Percentiles rank a stretch among this genome's conserved stretches.
Evolutionary conservation across 495 filamentous ascomycete species (phyloP).

Genomic region (Hyaloscypha hepaticicola): DNA sequence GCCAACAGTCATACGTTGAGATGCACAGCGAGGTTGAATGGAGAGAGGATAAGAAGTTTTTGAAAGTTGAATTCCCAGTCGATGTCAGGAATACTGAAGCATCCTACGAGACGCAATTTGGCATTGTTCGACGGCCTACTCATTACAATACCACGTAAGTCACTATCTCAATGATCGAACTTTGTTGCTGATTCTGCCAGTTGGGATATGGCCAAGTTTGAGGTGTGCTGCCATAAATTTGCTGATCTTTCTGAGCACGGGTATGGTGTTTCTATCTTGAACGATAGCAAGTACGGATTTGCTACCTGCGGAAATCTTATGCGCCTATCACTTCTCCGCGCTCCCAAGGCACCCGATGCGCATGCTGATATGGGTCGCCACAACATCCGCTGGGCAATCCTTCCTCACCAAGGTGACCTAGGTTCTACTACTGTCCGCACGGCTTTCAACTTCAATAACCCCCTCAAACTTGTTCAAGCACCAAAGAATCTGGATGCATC

Average conservation of each 20-base stretch:
- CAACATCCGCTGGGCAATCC: conserved; percentile 84
- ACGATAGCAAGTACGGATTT: conserved; percentile 97
- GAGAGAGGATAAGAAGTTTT: conserved; percentile 94
- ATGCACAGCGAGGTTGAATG: conserved; percentile 84
- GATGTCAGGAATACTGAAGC: conserved; percentile 90
- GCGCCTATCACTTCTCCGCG: conserved; percentile 84
- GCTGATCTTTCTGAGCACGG: conserved; percentile 92
- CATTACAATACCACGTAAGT: conserved; percentile 85
- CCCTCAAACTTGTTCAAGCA: conserved; percentile 55
- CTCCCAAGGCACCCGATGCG: conserved; percentile 94
- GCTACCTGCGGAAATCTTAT: conserved; percentile 88
- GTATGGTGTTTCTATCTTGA: conserved; percentile 91
- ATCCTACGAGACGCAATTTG: conserved; percentile 94
- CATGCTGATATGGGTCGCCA: conserved; percentile 96
- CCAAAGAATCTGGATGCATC: conserved; percentile 36
- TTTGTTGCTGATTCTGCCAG: conserved; percentile 35
- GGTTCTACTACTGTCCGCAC: conserved; percentile 73
- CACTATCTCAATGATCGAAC: background rate
- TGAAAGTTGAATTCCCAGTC: conserved; percentile 98
- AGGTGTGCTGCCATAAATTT: conserved; percentile 97
- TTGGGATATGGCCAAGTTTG: conserved; percentile 99
- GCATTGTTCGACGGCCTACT: conserved; percentile 81
- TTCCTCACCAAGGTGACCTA: conserved; percentile 76
- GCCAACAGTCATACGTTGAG: conserved; percentile 70
- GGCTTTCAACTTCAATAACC: conserved; percentile 88